Evolutionary conservation across 2,329 filamentous ascomycete species (phyloP).

Genomic region (Colletotrichum eremochloae): DNA sequence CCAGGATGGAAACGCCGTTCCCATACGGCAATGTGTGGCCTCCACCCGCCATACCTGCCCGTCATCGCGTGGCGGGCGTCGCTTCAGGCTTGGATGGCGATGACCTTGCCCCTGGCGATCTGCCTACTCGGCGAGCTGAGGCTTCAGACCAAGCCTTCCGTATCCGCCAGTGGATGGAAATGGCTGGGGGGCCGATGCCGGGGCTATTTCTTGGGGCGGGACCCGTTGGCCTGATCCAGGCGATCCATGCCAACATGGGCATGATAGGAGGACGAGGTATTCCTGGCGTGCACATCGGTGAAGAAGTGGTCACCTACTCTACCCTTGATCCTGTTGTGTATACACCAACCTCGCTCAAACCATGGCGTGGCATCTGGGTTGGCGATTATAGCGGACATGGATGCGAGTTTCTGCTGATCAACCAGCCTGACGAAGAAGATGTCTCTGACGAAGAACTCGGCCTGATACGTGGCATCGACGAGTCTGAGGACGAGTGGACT

Average conservation of each 20-base stretch:
- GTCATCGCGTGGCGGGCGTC: constrained; percentile 62
- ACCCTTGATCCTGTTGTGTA: constrained; percentile 83
- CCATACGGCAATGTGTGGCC: constrained; percentile 79
- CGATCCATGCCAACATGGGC: constrained; percentile 42
- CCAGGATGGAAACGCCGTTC: constrained; percentile 50
- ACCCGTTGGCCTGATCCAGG: constrained; percentile 43
- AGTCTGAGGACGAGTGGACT: constrained; percentile 62
- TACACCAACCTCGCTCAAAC: constrained; percentile 82
- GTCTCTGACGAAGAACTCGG: constrained; percentile 56
- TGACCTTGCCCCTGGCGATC: constrained; percentile 47
- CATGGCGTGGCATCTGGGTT: constrained; percentile 92
- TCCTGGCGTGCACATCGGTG: constrained; percentile 63
- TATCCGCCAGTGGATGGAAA: constrained; percentile 82
- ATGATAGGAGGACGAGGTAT: constrained; percentile 45
- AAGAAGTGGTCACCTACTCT: constrained; percentile 72
- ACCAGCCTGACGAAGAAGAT: constrained; percentile 76
- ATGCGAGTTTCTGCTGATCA: constrained; percentile 86
- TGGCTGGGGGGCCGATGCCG: constrained; percentile 55
- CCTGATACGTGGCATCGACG: constrained; percentile 55
- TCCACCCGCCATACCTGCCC: constrained; percentile 76
- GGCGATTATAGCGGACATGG: constrained; percentile 92
- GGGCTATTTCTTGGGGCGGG: constrained; percentile 49
- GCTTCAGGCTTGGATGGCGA: constrained; percentile 46
- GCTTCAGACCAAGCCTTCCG: constrained; percentile 80
- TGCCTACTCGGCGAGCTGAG: constrained; percentile 66